phyloP scores from a whole-genome alignment of 2,329 filamentous ascomycete genomes.

The Sporothrix globosa region DNA sequence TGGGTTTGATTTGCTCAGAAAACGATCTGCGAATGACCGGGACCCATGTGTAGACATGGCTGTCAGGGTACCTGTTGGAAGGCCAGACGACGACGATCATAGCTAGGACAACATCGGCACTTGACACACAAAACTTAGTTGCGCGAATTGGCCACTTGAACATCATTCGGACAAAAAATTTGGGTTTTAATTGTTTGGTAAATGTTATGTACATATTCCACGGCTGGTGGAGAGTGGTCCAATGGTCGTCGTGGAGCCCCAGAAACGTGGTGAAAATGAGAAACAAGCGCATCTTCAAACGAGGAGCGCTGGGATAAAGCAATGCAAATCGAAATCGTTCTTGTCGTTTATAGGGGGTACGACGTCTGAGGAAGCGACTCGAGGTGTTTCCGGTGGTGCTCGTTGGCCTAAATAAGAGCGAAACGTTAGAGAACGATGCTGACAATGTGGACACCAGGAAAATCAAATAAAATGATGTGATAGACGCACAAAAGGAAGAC shows the following conservation, averaged over 20 bases:
- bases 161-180: neutral
- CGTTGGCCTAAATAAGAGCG: slow-evolving; percentile 68
- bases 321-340: slow-evolving; percentile 6
- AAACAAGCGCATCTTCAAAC: neutral
- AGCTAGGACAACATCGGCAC: neutral
- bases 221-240: neutral
- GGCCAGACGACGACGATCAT: too few relatives aligned
- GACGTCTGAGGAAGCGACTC: slow-evolving; percentile 78
- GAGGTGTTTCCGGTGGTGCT: slow-evolving; percentile 82
- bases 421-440: neutral
- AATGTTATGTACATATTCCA: slow-evolving; percentile 22
- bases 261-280: slow-evolving; percentile 11
- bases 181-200: slow-evolving; percentile 11
- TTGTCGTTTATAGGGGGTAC: slow-evolving; percentile 65
- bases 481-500: slow-evolving; percentile 79
- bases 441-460: neutral
- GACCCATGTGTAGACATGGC: too few relatives aligned
- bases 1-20: too few relatives aligned
- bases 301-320: neutral
- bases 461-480: too few relatives aligned
- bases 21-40: too few relatives aligned
- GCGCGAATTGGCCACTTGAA: too few relatives aligned
- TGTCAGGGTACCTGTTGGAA: neutral
- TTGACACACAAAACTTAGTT: too few relatives aligned
- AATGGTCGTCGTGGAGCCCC: neutral